Evolutionary conservation across 257 asterid genomes (phyloP).

Genomic region (Solanum neorickii): DNA sequence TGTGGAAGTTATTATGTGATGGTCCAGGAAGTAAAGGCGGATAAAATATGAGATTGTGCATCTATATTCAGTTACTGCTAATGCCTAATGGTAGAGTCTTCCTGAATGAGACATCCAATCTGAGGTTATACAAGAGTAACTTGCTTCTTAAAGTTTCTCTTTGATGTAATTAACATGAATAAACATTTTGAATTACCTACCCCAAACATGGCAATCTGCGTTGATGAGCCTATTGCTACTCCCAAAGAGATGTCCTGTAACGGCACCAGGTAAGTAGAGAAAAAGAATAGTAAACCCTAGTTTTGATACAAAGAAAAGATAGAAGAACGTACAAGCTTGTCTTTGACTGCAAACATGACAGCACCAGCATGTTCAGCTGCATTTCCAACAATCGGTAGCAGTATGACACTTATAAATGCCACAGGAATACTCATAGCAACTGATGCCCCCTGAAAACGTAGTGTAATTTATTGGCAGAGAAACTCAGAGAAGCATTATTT

Average conservation of each 20-base stretch:
- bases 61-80: background rate
- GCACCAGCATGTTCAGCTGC: slow-evolving; percentile 92
- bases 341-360: slow-evolving; percentile 74
- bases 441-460: slow-evolving; percentile 64
- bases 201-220: slow-evolving; percentile 83
- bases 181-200: slow-evolving; percentile 25
- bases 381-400: slow-evolving; percentile 82
- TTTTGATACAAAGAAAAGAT: background rate
- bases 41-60: background rate
- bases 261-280: slow-evolving; percentile 5
- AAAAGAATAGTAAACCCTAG: background rate
- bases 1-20: background rate
- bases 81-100: background rate
- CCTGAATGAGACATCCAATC: background rate
- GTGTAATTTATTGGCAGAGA: background rate
- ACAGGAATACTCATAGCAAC: slow-evolving; percentile 61
- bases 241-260: slow-evolving; percentile 68
- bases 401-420: slow-evolving; percentile 72
- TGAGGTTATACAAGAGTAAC: background rate
- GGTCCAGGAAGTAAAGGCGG: background rate
- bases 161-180: background rate
- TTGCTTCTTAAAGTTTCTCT: background rate
- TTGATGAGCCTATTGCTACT: slow-evolving; percentile 81
- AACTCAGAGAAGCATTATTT: background rate
- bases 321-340: slow-evolving; percentile 58